Evolutionary conservation across 1,284 basidiomycete genomes (phyloP).

Genomic region (Mycosarcoma maydis): DNA sequence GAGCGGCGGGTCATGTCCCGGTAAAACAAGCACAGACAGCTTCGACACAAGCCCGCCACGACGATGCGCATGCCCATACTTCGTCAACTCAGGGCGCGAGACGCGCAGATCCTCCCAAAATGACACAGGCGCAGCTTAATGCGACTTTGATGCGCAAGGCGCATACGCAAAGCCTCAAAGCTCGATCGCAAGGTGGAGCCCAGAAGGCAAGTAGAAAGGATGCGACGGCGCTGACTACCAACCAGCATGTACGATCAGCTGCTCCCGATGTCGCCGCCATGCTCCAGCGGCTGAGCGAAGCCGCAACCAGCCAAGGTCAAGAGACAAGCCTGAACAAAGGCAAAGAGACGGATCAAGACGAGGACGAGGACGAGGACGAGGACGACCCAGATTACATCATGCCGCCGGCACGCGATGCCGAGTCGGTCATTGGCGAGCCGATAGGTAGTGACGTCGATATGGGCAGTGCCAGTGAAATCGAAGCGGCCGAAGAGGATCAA

Average conservation of each 20-base stretch:
- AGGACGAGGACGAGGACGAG: slow-evolving; percentile 29
- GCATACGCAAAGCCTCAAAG: slow-evolving; percentile 45
- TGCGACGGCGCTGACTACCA: not conserved
- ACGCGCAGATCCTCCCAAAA: slow-evolving; percentile 29
- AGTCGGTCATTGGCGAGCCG: slow-evolving; percentile 21
- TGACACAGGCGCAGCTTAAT: slow-evolving; percentile 55
- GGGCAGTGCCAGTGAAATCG: slow-evolving; percentile 43
- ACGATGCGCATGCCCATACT: not conserved
- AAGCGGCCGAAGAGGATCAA: slow-evolving; percentile 23
- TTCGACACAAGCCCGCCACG: slow-evolving; percentile 11
- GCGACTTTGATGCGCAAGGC: slow-evolving; percentile 49
- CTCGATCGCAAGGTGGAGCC: slow-evolving; percentile 17
- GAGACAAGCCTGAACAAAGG: not conserved
- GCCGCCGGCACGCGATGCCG: slow-evolving; percentile 32
- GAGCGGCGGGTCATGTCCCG: slow-evolving; percentile 34
- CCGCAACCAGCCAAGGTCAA: slow-evolving; percentile 4
- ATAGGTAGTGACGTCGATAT: slow-evolving; percentile 40
- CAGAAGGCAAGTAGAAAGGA: slow-evolving; percentile 9
- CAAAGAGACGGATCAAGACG: slow-evolving; percentile 8
- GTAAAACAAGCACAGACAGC: slow-evolving; percentile 14
- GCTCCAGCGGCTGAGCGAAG: slow-evolving; percentile 16
- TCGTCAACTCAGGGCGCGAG: slow-evolving; percentile 3
- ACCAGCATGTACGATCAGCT: slow-evolving; percentile 7
- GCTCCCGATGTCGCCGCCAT: slow-evolving; percentile 38
- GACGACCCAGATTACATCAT: slow-evolving; percentile 41